Base-by-base conservation (phyloP, 1,284 basidiomycete genomes). In the Pholiota adiposa region DNA sequence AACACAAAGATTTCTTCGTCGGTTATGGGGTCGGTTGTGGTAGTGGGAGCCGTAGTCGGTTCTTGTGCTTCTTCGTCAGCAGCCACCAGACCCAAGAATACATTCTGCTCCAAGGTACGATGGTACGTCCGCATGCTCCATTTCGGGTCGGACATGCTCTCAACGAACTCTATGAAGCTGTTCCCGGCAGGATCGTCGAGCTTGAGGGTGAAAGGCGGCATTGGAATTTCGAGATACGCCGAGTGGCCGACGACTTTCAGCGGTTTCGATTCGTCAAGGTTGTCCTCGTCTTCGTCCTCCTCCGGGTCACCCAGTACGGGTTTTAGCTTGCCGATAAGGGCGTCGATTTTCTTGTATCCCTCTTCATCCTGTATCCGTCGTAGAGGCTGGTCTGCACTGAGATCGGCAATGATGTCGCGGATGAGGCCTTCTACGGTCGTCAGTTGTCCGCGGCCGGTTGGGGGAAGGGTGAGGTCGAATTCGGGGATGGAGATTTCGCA, bases 381-480 rank as follows among this genome's bases (percentile, higher is more conserved):
- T 14, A 98, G 75, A 0, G 95, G 93, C 72, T 99, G 97, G 66
- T 95, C 92, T 58, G 86, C 78, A 64, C 82, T 82, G 38, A 99
- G 84, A 79, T 99, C 97, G 0, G 90, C 79, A 29, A 93, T 79
- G 33, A 96, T 89, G 67, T 97, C 92, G 21, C 90, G 85, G 43
- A 99, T 77, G 65, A 99, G 83, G 46, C 97, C 97, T 75, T 99
- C 97, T 56, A 99, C 84, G 3, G 96, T 99, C 14, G 97, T 98
- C 11, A 99, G 85, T 72, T 98, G 96, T 2, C 97, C 97, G 36
- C 93, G 87, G 18, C 85, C 84, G 4, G 92, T 87, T 0, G 93
- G 82, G 0, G 97, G 97, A 44, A 99, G 94, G 9, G 95, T 97
- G 66, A 99, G 84, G 68, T 96, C 88, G 66, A 92, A 86, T 72